These are phyloP conservation scores for Aspergillus ostianus DNA, from an alignment of 495 filamentous ascomycete genomes.

Conservation along the genomic window DNA sequence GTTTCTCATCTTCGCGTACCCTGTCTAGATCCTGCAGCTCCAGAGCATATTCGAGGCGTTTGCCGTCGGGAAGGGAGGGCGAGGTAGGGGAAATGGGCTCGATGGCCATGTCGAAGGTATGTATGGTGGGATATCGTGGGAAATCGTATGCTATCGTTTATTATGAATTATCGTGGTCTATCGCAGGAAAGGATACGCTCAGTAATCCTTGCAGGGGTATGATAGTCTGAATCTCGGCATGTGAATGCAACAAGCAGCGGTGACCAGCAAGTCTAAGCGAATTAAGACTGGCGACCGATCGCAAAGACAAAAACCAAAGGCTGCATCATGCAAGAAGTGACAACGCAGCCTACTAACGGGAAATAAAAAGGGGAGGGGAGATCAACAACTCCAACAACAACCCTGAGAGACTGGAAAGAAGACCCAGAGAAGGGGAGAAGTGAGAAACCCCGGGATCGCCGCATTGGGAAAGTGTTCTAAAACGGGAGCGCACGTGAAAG, in stretches of 20 bases:
- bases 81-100: neutral
- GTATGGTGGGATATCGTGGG: neutral
- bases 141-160: too few relatives aligned
- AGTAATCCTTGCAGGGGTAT: neutral
- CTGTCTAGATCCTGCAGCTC: conserved; percentile 15
- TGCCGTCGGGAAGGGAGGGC: neutral
- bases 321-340: too few relatives aligned
- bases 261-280: neutral
- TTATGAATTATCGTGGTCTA: neutral
- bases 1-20: conserved; percentile 11
- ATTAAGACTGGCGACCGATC: too few relatives aligned
- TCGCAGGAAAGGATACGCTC: neutral
- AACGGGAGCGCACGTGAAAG: conserved; percentile 3
- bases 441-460: neutral
- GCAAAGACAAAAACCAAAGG: too few relatives aligned
- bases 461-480: conserved; percentile 1
- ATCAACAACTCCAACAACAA: neutral
- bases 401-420: neutral
- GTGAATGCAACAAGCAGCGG: neutral
- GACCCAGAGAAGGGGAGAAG: too few relatives aligned
- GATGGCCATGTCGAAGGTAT: neutral
- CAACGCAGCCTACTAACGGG: too few relatives aligned
- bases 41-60: conserved; percentile 4
- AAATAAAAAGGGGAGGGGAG: too few relatives aligned
- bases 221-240: neutral